Percentiles rank a stretch among this genome's conserved stretches.
These are phyloP conservation scores for Zymoseptoria passerinii DNA, from an alignment of 2,329 filamentous ascomycete species.

Conservation along the genomic window DNA sequence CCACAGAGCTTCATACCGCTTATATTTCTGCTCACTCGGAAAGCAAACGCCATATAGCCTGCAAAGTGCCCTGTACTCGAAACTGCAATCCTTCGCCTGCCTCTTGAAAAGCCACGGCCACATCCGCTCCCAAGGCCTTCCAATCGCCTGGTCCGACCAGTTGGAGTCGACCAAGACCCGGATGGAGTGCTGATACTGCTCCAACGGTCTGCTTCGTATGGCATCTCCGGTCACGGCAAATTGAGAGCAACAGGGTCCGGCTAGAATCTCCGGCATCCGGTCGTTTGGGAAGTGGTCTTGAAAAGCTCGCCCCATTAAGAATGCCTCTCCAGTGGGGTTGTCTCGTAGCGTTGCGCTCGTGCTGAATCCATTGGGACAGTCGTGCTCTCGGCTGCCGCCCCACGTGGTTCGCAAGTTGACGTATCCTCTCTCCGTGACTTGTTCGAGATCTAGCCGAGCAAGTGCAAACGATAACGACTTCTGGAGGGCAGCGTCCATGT, in stretches of 20 bases:
- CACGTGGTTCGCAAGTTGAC: slow-evolving; percentile 17
- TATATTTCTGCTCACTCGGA: neutral
- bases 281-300: slow-evolving; percentile 11
- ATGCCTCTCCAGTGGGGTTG: slow-evolving; percentile 13
- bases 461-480: slow-evolving; percentile 12
- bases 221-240: slow-evolving; percentile 13
- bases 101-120: slow-evolving; percentile 16
- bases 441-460: slow-evolving; percentile 10
- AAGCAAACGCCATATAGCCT: slow-evolving; percentile 17
- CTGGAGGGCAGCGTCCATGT: slow-evolving; percentile 12
- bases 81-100: slow-evolving; percentile 9
- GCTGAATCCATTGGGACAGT: slow-evolving; percentile 16
- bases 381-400: slow-evolving; percentile 7
- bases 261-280: slow-evolving; percentile 14
- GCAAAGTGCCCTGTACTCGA: slow-evolving; percentile 11
- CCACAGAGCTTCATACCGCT: slow-evolving; percentile 15
- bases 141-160: slow-evolving; percentile 11
- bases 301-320: slow-evolving; percentile 12
- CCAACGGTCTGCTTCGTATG: slow-evolving; percentile 6
- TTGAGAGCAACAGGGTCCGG: slow-evolving; percentile 18
- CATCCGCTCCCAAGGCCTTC: slow-evolving; percentile 18
- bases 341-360: slow-evolving; percentile 11
- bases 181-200: slow-evolving; percentile 11
- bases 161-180: slow-evolving; percentile 9
- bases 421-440: slow-evolving; percentile 14